These are phyloP conservation scores for Chaetomium cochliodes DNA, from an alignment of 495 filamentous ascomycete species.

Conservation along the genomic window DNA sequence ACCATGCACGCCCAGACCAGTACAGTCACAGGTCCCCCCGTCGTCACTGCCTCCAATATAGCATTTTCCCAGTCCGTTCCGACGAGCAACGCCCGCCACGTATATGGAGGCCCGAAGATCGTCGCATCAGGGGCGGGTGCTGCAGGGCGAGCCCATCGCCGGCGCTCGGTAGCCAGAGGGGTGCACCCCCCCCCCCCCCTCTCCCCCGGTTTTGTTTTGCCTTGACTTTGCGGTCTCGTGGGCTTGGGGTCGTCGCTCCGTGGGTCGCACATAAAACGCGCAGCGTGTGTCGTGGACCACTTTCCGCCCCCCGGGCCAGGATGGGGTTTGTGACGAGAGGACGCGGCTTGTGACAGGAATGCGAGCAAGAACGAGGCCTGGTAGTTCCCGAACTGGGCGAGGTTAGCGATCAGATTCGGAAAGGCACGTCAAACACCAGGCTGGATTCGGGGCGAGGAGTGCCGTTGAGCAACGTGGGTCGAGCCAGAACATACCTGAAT, in stretches of 20 bases:
- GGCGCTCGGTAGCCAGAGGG: neutral
- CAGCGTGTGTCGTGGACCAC: slow-evolving; percentile 25
- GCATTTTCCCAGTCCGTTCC: neutral
- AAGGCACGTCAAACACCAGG: slow-evolving; percentile 26
- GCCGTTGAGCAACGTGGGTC: slow-evolving; percentile 33
- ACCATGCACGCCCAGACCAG: slow-evolving; percentile 22
- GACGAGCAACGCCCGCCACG: slow-evolving; percentile 18
- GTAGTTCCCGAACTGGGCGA: slow-evolving; percentile 29
- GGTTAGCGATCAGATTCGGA: slow-evolving; percentile 38
- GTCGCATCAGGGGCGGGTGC: neutral
- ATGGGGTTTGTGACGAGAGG: slow-evolving; percentile 20
- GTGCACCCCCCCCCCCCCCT: too few relatives aligned
- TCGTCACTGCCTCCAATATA: slow-evolving; percentile 10
- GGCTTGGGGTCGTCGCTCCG: slow-evolving; percentile 2
- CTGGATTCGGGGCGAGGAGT: slow-evolving; percentile 25
- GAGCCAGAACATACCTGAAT: slow-evolving; percentile 24
- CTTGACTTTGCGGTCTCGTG: slow-evolving; percentile 14
- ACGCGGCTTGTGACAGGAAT: slow-evolving; percentile 26
- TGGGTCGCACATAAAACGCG: slow-evolving; percentile 27
- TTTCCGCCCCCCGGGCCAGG: slow-evolving; percentile 17
- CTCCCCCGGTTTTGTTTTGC: slow-evolving; percentile 7
- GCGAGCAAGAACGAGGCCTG: slow-evolving; percentile 26
- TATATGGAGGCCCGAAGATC: slow-evolving; percentile 1
- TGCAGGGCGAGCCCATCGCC: neutral
- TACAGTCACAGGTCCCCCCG: slow-evolving; percentile 8